phyloP scores from a whole-genome alignment of 805 yeast genomes.

The Candida pseudofarinosa region DNA sequence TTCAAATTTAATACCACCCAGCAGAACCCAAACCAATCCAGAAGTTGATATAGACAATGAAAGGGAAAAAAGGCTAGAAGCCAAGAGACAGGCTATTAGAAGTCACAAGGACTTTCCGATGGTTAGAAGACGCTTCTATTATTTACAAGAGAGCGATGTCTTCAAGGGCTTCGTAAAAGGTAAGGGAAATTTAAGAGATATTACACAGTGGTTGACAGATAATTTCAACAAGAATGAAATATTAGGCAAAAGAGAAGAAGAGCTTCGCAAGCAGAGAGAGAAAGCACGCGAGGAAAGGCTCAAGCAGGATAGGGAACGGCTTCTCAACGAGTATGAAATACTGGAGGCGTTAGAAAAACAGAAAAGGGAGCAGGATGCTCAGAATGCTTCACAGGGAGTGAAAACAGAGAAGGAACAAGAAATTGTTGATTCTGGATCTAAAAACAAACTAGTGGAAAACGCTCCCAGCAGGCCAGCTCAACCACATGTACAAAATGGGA shows the following conservation, averaged over 20 bases:
- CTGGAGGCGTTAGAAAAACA: conserved; percentile 8
- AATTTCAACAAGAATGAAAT: conserved; percentile 25
- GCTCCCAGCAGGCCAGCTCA: conserved; percentile 7
- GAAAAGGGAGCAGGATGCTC: conserved; percentile 3
- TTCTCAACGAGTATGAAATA: conserved; percentile 14
- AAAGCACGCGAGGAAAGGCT: conserved; percentile 9
- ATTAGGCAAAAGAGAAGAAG: conserved; percentile 15
- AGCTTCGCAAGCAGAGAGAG: conserved; percentile 7
- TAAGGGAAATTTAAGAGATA: conserved; percentile 38
- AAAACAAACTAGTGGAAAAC: conserved; percentile 30
- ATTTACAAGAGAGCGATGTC: conserved; percentile 37
- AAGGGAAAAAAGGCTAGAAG: conserved; percentile 26
- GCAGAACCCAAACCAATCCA: conserved; percentile 8
- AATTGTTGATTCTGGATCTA: conserved; percentile 31
- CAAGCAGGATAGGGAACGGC: conserved; percentile 11
- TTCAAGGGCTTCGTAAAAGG: conserved; percentile 41
- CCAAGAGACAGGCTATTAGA: conserved; percentile 32
- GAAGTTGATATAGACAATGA: conserved; percentile 13
- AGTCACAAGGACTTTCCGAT: conserved; percentile 37
- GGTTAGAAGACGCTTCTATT: conserved; percentile 31
- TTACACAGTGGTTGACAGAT: conserved; percentile 36
- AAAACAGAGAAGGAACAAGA: conserved; percentile 25
- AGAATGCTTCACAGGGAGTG: conserved; percentile 4
- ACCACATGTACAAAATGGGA: not conserved
- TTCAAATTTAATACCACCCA: conserved; percentile 9